Evolutionary conservation across 2,329 filamentous ascomycete genomes (phyloP).

Genomic region (Neopestalotiopsis clavispora): DNA sequence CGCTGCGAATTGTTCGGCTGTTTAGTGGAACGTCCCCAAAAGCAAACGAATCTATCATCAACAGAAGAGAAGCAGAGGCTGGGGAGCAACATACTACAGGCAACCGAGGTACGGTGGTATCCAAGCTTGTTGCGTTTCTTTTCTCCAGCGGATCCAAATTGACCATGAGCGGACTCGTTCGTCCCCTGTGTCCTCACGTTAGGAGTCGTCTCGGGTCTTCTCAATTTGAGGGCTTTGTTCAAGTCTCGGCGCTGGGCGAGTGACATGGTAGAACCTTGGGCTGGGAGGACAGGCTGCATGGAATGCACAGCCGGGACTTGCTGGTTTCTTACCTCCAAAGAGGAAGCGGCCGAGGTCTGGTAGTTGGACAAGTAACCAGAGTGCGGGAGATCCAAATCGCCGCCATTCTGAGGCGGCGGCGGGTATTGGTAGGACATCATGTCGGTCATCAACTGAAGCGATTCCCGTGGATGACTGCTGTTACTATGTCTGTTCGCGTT

Average conservation of each 20-base stretch:
- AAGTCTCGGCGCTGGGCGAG: conserved; percentile 42
- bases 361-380: conserved; percentile 41
- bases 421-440: conserved; percentile 58
- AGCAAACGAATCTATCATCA: neutral
- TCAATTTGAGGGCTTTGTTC: conserved; percentile 45
- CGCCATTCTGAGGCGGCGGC: conserved; percentile 44
- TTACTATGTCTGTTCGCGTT: conserved; percentile 8
- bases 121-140: conserved; percentile 86
- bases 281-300: conserved; percentile 30
- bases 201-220: conserved; percentile 56
- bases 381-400: conserved; percentile 47
- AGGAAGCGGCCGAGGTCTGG: conserved; percentile 31
- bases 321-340: conserved; percentile 37
- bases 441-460: conserved; percentile 41
- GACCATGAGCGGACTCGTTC: conserved; percentile 38
- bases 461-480: conserved; percentile 24
- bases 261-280: conserved; percentile 36
- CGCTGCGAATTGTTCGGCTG: conserved; percentile 53
- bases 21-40: conserved; percentile 6
- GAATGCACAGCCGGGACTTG: conserved; percentile 27
- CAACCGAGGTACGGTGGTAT: conserved; percentile 93
- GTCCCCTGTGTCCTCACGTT: conserved; percentile 49
- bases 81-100: conserved; percentile 76
- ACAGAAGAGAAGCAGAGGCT: conserved; percentile 20
- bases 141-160: conserved; percentile 47